A percentile compares a stretch with the other conserved stretches of the same genome.
Conservation (phyloP, 75 land plant species). For the Cupressus sempervirens region DNA sequence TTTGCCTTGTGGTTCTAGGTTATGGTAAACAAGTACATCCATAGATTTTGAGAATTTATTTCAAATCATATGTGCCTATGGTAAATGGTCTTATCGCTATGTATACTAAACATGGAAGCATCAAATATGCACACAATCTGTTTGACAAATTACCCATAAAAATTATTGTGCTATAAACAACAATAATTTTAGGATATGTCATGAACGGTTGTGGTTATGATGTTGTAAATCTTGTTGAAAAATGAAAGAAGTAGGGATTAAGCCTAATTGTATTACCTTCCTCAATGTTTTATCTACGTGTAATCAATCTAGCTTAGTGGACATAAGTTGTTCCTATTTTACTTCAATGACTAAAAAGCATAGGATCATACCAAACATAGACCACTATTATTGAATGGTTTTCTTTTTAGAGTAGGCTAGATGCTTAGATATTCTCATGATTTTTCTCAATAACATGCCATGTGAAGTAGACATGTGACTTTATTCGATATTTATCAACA, state of each 20-base stretch:
- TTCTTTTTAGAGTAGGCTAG: conserved; percentile 1
- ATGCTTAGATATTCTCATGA: conserved; percentile 13
- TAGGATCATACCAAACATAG: background rate
- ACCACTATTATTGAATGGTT: conserved; percentile 7
- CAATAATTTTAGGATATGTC: conserved; percentile 14
- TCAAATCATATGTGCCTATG: conserved; percentile 14
- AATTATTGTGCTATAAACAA: conserved; percentile 16
- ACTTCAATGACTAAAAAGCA: background rate
- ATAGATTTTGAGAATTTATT: conserved; percentile 1
- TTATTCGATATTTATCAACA: conserved; percentile 13
- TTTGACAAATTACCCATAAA: conserved; percentile 8
- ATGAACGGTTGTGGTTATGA: background rate
- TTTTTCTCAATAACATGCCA: conserved; percentile 19
- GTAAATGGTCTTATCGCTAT: conserved; percentile 7
- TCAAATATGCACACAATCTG: conserved; percentile 18
- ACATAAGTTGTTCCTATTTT: background rate
- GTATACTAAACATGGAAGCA: conserved; percentile 22
- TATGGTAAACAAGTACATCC: conserved; percentile 21
- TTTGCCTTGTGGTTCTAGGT: background rate
- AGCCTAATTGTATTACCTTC: conserved; percentile 4
- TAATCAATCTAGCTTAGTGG: background rate
- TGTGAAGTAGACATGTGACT: background rate
- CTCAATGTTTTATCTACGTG: background rate
- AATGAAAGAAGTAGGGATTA: background rate
- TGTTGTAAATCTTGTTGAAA: conserved; percentile 10